Base-by-base conservation (phyloP, 371 early-diverging fungal species). In the Syncephalastrum racemosum region DNA sequence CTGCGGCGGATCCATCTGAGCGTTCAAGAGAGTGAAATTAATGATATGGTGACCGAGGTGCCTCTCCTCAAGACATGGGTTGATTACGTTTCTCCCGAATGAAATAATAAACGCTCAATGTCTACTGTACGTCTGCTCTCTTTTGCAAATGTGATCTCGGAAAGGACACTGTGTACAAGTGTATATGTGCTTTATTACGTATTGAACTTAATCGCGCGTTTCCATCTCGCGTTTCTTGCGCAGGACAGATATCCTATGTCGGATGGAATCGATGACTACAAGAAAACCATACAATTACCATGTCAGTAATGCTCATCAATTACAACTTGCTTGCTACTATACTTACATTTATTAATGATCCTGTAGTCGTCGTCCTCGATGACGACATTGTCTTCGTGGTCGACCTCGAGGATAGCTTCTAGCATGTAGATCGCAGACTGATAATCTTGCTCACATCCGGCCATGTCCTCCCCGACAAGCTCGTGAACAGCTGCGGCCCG, bases 361-460 rank as follows among this genome's bases (percentile, higher is more conserved):
- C 71, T 66, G 14, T 69, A 62, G 55, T 84, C 85, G 13, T 86
- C 80, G 20, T 83, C 85, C 54, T 83, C 85, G 41, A 83, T 76
- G 5, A 60, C 65, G 14, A 71, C 62, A 16, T 75, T 79, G 16
- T 73, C 78, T 48, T 75, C 80, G 13, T 57, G 61, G 12, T 67
- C 68, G 22, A 63, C 64, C 43, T 86, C 89, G 44, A 90, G 62
- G 22, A 91, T 88, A 31, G 90, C 89, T 48, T 85, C 82, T 36
- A 91, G 72, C 85, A 90, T 85, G 86, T 85, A 89, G 45, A 91
- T 90, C 7, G 88, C 85, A 7, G 81, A 82, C 62, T 90, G 87
- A 58, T 91, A 91, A 20, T 89, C 84, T 46, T 82, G 80, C 57
- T 90, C 91, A 53, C 91, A 89, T 51, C 75, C 83, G 5, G 78